These are phyloP conservation scores for Tetrapisispora pingtungensis DNA, from an alignment of 805 yeast species.

Conservation along the genomic window DNA sequence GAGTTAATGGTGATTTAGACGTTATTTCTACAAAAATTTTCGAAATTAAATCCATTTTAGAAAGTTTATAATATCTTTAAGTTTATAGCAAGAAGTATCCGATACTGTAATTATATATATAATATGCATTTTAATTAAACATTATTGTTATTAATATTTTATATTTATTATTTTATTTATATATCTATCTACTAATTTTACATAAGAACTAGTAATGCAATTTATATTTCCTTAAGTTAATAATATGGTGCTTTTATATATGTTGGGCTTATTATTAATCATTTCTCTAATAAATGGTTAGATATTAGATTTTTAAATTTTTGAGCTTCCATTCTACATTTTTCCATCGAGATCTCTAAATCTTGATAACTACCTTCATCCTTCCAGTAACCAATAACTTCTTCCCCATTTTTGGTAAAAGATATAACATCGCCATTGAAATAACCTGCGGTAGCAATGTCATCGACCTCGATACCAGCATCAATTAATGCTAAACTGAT, in stretches of 20 bases:
- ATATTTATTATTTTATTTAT: not conserved
- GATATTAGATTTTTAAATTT: constrained; percentile 15
- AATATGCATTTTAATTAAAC: not conserved
- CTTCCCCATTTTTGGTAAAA: constrained; percentile 45
- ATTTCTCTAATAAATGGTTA: constrained; percentile 11
- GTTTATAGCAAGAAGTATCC: not conserved
- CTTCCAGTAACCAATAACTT: constrained; percentile 52
- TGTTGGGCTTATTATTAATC: not conserved
- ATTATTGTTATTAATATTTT: not conserved
- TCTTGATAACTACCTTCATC: constrained; percentile 27
- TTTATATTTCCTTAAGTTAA: not conserved
- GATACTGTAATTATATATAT: not conserved
- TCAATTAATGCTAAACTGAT: constrained; percentile 71
- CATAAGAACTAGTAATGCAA: not conserved
- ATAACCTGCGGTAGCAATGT: constrained; percentile 60
- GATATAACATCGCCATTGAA: constrained; percentile 38
- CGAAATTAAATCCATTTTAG: constrained; percentile 22
- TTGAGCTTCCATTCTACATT: constrained; percentile 31
- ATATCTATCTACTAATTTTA: not conserved
- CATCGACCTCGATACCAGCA: constrained; percentile 72
- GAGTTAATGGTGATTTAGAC: constrained; percentile 23
- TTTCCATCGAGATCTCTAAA: constrained; percentile 27
- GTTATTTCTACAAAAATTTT: constrained; percentile 21
- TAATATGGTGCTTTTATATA: not conserved
- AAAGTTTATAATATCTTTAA: constrained; percentile 8